Conservation (phyloP, 106 monocot genomes). For the Allium cepa region DNA sequence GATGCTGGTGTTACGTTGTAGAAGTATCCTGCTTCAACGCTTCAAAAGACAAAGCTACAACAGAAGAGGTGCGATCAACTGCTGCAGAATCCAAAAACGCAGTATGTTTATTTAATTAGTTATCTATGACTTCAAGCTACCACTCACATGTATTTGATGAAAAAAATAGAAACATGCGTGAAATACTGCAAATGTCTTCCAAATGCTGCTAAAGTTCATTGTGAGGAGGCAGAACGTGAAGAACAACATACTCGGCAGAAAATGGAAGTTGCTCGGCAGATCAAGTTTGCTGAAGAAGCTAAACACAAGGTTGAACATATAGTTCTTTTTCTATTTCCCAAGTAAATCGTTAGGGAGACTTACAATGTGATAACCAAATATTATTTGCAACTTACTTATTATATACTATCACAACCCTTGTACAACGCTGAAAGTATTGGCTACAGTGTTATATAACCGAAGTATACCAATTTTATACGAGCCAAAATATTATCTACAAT, state of each 20-base stretch:
- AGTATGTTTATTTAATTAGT: conserved; percentile 77
- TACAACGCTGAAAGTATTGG: too few relatives aligned
- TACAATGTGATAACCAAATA: too few relatives aligned
- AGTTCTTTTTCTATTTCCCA: too few relatives aligned
- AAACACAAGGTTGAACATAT: neutral
- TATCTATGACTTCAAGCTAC: conserved; percentile 58
- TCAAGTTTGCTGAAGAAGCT: conserved; percentile 28
- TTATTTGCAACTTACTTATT: too few relatives aligned
- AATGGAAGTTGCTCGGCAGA: conserved; percentile 87
- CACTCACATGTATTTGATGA: conserved; percentile 94
- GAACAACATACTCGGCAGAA: conserved; percentile 74
- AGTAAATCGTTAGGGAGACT: too few relatives aligned
- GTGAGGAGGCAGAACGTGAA: conserved; percentile 90
- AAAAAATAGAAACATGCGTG: conserved; percentile 84
- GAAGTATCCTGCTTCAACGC: too few relatives aligned
- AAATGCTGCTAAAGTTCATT: conserved; percentile 92
- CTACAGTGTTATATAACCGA: too few relatives aligned
- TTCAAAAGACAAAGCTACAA: too few relatives aligned
- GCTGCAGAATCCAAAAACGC: conserved; percentile 91
- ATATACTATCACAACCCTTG: too few relatives aligned
- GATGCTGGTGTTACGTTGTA: too few relatives aligned
- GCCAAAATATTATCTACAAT: too few relatives aligned
- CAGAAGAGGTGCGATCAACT: conserved; percentile 67
- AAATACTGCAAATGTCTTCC: conserved; percentile 93
- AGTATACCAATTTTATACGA: too few relatives aligned